Evolutionary conservation across 768 basidiomycete genomes (phyloP), one percentile per base, ranked within the genome.

Genomic region (Rubroboletus satanas): DNA sequence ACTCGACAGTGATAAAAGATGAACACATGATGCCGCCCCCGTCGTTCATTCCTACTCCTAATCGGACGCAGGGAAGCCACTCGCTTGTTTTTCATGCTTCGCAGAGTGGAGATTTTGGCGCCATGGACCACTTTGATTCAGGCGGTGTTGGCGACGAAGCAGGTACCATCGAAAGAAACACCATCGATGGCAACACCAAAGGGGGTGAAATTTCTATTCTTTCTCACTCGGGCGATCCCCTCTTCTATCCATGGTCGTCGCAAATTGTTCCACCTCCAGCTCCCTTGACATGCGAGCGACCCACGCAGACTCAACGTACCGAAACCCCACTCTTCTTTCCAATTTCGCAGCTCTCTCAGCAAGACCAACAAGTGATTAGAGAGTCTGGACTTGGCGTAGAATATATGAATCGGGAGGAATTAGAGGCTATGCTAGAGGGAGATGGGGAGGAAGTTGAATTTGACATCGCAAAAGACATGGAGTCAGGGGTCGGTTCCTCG

Each of bases 381-480:
- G 77, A 75, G 28, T 83, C 84, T 1, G 88, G 88, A 5, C 71
- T 91, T 29, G 87, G 84, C 3, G 74, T 85, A 23, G 87, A 88
- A 62, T 64, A 77, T 56, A 88, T 90, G 87, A 73, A 77, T 54
- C 75, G 69, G 6, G 77, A 82, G 23, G 87, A 89, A 64, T 68
- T 90, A 35, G 76, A 73, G 21, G 82, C 78, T 26, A 66, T 73
- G 67, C 45, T 73, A 35, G 72, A 71, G 28, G 72, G 70, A 39
- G 68, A 71, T 4, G 71, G 62, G 2, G 68, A 72, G 41, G 70
- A 73, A 52, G 65, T 73, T 42, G 70, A 47, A n/a, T 60, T 70
- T 58, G 54, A 62, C 28, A 33, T 63, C 12, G 18, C 37, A 17
- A 64, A 48, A 36, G 57, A 51, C 15, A 36, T 35, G 39, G 46